These are phyloP conservation scores for Trametes sanguinea DNA, from an alignment of 768 basidiomycete species.

Conservation along the genomic window DNA sequence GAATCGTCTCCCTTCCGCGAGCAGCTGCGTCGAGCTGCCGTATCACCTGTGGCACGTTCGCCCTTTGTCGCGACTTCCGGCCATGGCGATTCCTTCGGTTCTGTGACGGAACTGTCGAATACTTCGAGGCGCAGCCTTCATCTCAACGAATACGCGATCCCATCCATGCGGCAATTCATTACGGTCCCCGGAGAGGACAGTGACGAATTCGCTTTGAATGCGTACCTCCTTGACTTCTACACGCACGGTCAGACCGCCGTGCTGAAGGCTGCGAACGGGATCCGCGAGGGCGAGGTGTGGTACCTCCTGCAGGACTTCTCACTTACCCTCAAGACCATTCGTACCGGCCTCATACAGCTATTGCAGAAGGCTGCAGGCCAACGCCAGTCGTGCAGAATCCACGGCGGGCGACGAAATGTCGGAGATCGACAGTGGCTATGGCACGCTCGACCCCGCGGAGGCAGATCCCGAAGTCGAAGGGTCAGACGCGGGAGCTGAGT, in stretches of 20 bases:
- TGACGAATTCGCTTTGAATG: slow-evolving; percentile 49
- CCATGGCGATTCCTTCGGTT: slow-evolving; percentile 54
- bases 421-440: slow-evolving; percentile 39
- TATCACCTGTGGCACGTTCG: slow-evolving; percentile 51
- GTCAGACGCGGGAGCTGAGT: slow-evolving; percentile 24
- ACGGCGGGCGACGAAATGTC: slow-evolving; percentile 23
- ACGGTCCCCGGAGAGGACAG: slow-evolving; percentile 25
- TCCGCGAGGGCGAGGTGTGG: slow-evolving; percentile 67
- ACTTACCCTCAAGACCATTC: slow-evolving; percentile 51
- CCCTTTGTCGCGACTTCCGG: slow-evolving; percentile 70
- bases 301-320: slow-evolving; percentile 61
- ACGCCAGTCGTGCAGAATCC: slow-evolving; percentile 12
- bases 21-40: slow-evolving; percentile 42
- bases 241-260: slow-evolving; percentile 58
- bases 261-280: slow-evolving; percentile 54
- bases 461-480: slow-evolving; percentile 28
- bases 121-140: slow-evolving; percentile 56
- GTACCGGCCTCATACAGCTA: slow-evolving; percentile 51
- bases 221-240: slow-evolving; percentile 70
- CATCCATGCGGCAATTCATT: slow-evolving; percentile 47
- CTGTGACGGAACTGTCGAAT: slow-evolving; percentile 51
- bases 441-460: slow-evolving; percentile 34
- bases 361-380: slow-evolving; percentile 33
- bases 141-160: slow-evolving; percentile 61
- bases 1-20: slow-evolving; percentile 33